phyloP scores from a whole-genome alignment of 2,329 filamentous ascomycete genomes.

The Clarireedia paspali region DNA sequence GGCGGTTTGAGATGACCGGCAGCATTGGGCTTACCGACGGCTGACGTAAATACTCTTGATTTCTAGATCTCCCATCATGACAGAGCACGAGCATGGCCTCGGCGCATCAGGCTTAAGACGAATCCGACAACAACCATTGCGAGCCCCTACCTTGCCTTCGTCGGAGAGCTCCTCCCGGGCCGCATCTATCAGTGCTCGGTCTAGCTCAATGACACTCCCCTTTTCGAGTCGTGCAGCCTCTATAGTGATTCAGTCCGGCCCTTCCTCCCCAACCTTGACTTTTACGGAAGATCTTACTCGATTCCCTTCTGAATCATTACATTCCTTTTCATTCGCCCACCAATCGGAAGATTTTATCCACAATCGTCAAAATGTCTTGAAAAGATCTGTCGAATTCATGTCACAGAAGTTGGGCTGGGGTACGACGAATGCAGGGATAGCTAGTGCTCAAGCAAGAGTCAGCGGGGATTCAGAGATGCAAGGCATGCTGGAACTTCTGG shows the following conservation, averaged over 20 bases:
- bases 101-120: slow-evolving; percentile 82
- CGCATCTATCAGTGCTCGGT: slow-evolving; percentile 52
- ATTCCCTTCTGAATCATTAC: slow-evolving; percentile 91
- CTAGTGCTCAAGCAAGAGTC: slow-evolving; percentile 74
- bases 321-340: slow-evolving; percentile 96
- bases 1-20: not conserved
- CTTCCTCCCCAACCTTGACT: slow-evolving; percentile 59
- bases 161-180: slow-evolving; percentile 57
- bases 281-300: slow-evolving; percentile 84
- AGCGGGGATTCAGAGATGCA: slow-evolving; percentile 81
- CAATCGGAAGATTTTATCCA: slow-evolving; percentile 90
- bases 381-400: slow-evolving; percentile 94
- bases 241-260: slow-evolving; percentile 39
- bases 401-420: slow-evolving; percentile 72
- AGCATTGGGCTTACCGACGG: not conserved
- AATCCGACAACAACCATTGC: slow-evolving; percentile 79
- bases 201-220: slow-evolving; percentile 59
- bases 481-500: slow-evolving; percentile 81
- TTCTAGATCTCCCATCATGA: slow-evolving; percentile 68
- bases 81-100: slow-evolving; percentile 81
- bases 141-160: slow-evolving; percentile 57
- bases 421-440: slow-evolving; percentile 64
- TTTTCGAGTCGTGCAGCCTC: slow-evolving; percentile 39
- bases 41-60: slow-evolving; percentile 20
- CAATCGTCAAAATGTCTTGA: slow-evolving; percentile 85